Conservation (phyloP, 2,329 filamentous ascomycete species). For the Eutypella sp. region DNA sequence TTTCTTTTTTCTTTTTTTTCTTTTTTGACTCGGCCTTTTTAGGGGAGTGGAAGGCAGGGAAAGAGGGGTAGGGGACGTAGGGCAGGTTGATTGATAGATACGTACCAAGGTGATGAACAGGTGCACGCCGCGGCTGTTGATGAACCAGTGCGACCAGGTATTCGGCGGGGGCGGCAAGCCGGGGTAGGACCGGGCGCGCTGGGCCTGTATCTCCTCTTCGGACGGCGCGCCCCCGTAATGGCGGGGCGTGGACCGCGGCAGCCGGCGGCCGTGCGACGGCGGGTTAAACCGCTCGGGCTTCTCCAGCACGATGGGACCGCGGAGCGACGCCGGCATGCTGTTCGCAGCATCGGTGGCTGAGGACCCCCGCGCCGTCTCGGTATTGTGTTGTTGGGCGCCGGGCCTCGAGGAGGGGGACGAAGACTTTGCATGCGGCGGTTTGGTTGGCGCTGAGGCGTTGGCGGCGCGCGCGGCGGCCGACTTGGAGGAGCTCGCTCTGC, state of each 20-base stretch:
- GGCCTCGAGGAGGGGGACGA: slow-evolving; percentile 4
- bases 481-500: slow-evolving; percentile 38
- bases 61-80: background rate
- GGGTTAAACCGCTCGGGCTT: slow-evolving; percentile 88
- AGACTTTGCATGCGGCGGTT: slow-evolving; percentile 3
- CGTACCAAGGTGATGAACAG: slow-evolving; percentile 77
- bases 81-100: slow-evolving; percentile 4
- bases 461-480: slow-evolving; percentile 23
- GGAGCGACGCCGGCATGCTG: slow-evolving; percentile 21
- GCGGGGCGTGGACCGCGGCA: slow-evolving; percentile 50
- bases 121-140: slow-evolving; percentile 73
- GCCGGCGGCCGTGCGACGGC: slow-evolving; percentile 76
- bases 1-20: slow-evolving; percentile 4
- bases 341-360: slow-evolving; percentile 10
- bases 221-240: slow-evolving; percentile 73
- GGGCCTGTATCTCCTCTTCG: slow-evolving; percentile 59
- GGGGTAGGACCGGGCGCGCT: slow-evolving; percentile 71
- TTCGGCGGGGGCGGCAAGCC: slow-evolving; percentile 83
- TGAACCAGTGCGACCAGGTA: slow-evolving; percentile 78
- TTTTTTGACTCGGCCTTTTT: background rate
- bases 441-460: slow-evolving; percentile 19
- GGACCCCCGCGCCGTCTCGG: slow-evolving; percentile 2
- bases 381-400: slow-evolving; percentile 5
- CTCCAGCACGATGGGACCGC: slow-evolving; percentile 70
- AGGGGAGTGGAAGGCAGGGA: background rate